Evolutionary conservation across 345 rosid genomes (phyloP), one percentile per base, ranked within the genome.

Genomic region (Acer yangbiense): DNA sequence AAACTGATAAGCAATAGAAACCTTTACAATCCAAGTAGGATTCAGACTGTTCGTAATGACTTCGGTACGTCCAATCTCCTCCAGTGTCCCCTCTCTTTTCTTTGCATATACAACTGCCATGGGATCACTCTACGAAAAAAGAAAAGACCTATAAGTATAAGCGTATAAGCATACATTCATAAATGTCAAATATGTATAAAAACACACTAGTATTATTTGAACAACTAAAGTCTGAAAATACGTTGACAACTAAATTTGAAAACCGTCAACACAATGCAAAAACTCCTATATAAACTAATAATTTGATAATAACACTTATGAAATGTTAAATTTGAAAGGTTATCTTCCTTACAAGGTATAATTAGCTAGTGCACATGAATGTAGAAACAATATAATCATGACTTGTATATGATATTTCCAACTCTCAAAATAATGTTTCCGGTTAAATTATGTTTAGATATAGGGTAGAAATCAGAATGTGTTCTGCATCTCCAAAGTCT

Each of bases 51-150:
- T 95, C 48, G 87, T 74, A 65, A 93, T 82, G 67, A 93, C 98
- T 86, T 94, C 98, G 23, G 98, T 91, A n/a, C 92, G 93, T 57
- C 97, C 97, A 81, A 95, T 84, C 86, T 95, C 98, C 81, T 90
- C 90, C 29, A 95, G 85, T 23, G 32, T 73, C 69, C 97, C 95
- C 78, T 93, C 90, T 41, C 27, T 75, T 81, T 87, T 93, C 84
- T 79, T 91, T 68, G 81, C 41, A 74, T 89, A 93, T 55, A 87
- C 80, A 86, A 91, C 89, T 69, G 84, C 86, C 95, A 93, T 88
- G 0, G 98, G 97, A 77, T 95, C 98, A 82, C 98, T 95, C 98
- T 93, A 77, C 79, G 82, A 73, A 35, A 83, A 71, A 72, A 76
- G 16, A 76, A 50, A 50, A 50, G 39, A 35, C 39, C 39, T 5